A percentile compares a stretch with the other conserved stretches of the same genome.
Conservation (phyloP, 2,329 filamentous ascomycete species). For the Sclerotinia sclerotiorum region DNA sequence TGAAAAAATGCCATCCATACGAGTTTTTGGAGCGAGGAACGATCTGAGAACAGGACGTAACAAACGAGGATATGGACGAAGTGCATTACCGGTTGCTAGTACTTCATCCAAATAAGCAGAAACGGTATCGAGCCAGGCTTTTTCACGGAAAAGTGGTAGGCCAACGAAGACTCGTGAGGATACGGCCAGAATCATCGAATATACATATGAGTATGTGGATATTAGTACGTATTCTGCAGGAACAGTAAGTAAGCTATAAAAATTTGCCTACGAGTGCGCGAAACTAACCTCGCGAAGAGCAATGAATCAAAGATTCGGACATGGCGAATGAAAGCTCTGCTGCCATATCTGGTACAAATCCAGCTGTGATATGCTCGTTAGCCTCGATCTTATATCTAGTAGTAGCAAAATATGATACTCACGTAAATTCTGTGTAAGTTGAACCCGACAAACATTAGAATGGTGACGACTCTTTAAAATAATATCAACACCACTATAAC, state of each 20-base stretch:
- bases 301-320: neutral
- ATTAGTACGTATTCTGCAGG: neutral
- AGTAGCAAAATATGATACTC: neutral
- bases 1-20: constrained; percentile 15
- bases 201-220: constrained; percentile 5
- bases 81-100: neutral
- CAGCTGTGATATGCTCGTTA: neutral
- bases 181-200: neutral
- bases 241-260: neutral
- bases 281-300: neutral
- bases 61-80: constrained; percentile 1
- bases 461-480: constrained; percentile 12
- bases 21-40: constrained; percentile 6
- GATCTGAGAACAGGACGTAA: neutral
- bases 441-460: constrained; percentile 13
- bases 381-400: neutral
- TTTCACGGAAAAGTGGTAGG: constrained; percentile 30
- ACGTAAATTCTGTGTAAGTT: constrained; percentile 18
- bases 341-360: constrained; percentile 6
- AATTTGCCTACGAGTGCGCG: neutral
- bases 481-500: constrained; percentile 14
- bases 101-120: constrained; percentile 13
- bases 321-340: constrained; percentile 9
- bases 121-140: constrained; percentile 31
- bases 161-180: constrained; percentile 34